Conservation (phyloP, 306 rosid species). For the Geum urbanum region DNA sequence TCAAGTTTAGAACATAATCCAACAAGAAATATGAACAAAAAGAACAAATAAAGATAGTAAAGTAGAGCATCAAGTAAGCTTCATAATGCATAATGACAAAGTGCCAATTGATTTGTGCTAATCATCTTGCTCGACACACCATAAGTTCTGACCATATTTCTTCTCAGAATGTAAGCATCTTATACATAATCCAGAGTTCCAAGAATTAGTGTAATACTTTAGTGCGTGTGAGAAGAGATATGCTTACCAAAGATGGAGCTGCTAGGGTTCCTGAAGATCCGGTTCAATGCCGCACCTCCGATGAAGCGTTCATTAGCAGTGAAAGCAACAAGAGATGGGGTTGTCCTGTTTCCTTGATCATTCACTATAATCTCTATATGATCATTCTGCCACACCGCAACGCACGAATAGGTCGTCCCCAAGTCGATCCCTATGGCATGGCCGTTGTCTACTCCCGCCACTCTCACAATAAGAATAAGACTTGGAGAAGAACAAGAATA, state of each 20-base stretch:
- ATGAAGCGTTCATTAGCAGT: not conserved
- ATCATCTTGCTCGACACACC: no score
- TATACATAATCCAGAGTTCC: no score
- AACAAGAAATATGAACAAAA: not conserved
- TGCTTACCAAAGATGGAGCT: slow-evolving; percentile 7
- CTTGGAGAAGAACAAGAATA: not conserved
- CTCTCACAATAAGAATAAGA: not conserved
- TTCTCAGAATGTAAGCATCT: no score
- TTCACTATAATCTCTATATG: not conserved
- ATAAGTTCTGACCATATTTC: no score
- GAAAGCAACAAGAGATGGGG: not conserved
- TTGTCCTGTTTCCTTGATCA: not conserved
- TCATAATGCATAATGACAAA: no score
- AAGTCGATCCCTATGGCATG: not conserved
- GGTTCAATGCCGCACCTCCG: not conserved
- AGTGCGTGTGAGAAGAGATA: no score
- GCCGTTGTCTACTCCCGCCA: not conserved
- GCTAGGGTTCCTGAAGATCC: slow-evolving; percentile 2
- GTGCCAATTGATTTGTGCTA: no score
- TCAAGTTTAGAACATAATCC: not conserved
- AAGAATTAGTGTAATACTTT: no score
- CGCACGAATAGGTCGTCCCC: not conserved
- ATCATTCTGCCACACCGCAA: not conserved
- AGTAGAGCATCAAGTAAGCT: no score
- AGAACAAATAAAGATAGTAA: no score